Conservation (phyloP, 495 filamentous ascomycete species). For the Pyrenula aspistea region DNA sequence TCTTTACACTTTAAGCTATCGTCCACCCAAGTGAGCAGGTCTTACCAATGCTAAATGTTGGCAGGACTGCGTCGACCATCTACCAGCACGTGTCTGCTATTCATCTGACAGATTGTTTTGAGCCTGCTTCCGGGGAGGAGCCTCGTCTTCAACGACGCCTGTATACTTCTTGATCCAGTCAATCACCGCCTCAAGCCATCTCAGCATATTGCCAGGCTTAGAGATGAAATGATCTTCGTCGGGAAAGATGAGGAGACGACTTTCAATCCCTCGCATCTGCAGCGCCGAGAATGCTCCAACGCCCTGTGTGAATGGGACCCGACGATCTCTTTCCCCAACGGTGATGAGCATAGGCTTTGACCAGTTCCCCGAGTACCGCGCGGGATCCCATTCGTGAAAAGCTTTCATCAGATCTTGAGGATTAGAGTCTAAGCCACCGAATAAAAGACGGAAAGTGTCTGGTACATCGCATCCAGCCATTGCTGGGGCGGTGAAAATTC, state of each 20-base stretch:
- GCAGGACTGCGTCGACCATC: no score
- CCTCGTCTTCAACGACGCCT: not conserved
- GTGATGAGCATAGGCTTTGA: conserved; percentile 34
- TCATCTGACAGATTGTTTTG: not conserved
- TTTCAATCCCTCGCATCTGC: conserved; percentile 41
- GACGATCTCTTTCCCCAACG: conserved; percentile 31
- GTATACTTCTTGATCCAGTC: not conserved
- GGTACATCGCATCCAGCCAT: conserved; percentile 36
- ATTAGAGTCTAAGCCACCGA: conserved; percentile 32
- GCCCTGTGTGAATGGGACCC: conserved; percentile 29
- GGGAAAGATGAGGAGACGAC: conserved; percentile 40
- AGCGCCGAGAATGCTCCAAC: conserved; percentile 34
- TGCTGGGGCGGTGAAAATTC: conserved; percentile 30
- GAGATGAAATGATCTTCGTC: conserved; percentile 33
- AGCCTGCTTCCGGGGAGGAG: not conserved
- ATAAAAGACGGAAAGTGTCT: conserved; percentile 31
- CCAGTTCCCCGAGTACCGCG: conserved; percentile 17
- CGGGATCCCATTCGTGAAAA: conserved; percentile 32
- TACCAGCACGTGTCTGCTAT: no score
- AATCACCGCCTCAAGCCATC: not conserved
- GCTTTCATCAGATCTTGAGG: conserved; percentile 17
- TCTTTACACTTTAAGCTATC: no score
- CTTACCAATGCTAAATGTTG: no score
- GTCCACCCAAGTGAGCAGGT: no score
- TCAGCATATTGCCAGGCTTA: not conserved